Percentiles rank a stretch among this genome's conserved stretches.
phyloP scores from a whole-genome alignment of 208 protist genomes.

The Spongospora subterranea region DNA sequence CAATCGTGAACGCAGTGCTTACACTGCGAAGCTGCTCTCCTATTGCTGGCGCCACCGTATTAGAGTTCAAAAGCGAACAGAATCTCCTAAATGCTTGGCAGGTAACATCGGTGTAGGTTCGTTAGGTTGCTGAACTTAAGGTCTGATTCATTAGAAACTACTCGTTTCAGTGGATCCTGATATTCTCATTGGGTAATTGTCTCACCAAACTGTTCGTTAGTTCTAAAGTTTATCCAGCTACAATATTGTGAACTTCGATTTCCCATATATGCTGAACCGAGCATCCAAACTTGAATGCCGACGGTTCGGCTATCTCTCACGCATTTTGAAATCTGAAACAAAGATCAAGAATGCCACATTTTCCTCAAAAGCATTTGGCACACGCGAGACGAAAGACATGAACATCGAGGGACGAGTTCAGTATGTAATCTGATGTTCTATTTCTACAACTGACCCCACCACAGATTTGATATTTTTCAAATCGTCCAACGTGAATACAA shows the following conservation, averaged over 20 bases:
- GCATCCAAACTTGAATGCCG: slow-evolving; percentile 84
- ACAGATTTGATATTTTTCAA: slow-evolving; percentile 93
- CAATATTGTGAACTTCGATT: slow-evolving; percentile 99
- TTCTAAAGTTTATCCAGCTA: slow-evolving; percentile 92
- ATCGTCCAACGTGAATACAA: slow-evolving; percentile 97
- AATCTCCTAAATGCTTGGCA: slow-evolving; percentile 90
- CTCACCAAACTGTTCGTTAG: not conserved
- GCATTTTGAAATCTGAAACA: not conserved
- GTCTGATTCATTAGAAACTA: slow-evolving; percentile 78
- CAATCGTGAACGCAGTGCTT: slow-evolving; percentile 64
- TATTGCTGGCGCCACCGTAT: slow-evolving; percentile 65
- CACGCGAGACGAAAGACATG: slow-evolving; percentile 96
- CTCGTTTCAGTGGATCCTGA: slow-evolving; percentile 81
- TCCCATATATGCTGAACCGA: slow-evolving; percentile 96
- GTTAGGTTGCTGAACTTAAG: not conserved
- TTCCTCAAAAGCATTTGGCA: slow-evolving; percentile 94
- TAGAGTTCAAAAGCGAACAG: slow-evolving; percentile 86
- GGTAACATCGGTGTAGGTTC: slow-evolving; percentile 18
- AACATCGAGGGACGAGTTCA: slow-evolving; percentile 92
- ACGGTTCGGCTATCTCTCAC: slow-evolving; percentile 70
- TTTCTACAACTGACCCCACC: not conserved
- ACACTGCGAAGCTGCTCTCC: slow-evolving; percentile 64
- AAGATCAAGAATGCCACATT: slow-evolving; percentile 90
- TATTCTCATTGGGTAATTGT: slow-evolving; percentile 76
- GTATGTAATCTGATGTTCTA: not conserved